A percentile compares a stretch with the other conserved stretches of the same genome.
Evolutionary conservation across 129 eudicot genomes (phyloP).

Genomic region (Dittrichia graveolens): DNA sequence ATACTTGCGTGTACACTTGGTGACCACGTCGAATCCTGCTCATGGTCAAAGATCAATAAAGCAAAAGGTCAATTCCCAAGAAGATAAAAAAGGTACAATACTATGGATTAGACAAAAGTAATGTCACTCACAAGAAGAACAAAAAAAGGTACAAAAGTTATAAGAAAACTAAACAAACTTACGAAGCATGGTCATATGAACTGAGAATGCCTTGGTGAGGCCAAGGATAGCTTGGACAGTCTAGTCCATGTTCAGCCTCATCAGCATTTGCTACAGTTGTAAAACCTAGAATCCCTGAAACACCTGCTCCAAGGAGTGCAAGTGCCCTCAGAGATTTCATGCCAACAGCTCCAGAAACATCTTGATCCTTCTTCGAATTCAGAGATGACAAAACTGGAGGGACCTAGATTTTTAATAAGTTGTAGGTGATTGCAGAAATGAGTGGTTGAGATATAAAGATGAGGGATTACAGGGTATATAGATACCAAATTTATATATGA

Average conservation of each 20-base stretch:
- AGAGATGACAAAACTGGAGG: conserved; percentile 68
- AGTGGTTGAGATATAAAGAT: conserved; percentile 2
- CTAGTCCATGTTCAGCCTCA: conserved; percentile 96
- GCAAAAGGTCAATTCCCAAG: conserved; percentile 7
- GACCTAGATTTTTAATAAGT: conserved; percentile 42
- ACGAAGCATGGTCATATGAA: conserved; percentile 93
- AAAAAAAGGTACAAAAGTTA: background rate
- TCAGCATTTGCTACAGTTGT: conserved; percentile 76
- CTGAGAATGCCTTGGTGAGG: conserved; percentile 92
- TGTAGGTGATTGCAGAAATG: conserved; percentile 8
- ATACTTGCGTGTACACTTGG: conserved; percentile 87
- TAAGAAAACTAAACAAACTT: conserved; percentile 29
- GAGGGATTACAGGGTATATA: background rate
- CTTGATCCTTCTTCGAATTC: conserved; percentile 62
- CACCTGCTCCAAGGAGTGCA: conserved; percentile 90
- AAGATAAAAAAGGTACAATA: background rate
- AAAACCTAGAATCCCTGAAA: conserved; percentile 72
- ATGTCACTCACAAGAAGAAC: background rate
- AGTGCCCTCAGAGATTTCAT: conserved; percentile 64
- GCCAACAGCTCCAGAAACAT: conserved; percentile 56
- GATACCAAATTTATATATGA: background rate
- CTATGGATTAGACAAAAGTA: background rate
- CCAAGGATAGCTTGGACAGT: conserved; percentile 85
- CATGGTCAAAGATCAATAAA: conserved; percentile 6
- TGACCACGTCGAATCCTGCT: conserved; percentile 93